Evolutionary conservation across 2,329 filamentous ascomycete genomes (phyloP), one percentile per base, ranked within the genome.

Genomic region (Penicillium sp.): DNA sequence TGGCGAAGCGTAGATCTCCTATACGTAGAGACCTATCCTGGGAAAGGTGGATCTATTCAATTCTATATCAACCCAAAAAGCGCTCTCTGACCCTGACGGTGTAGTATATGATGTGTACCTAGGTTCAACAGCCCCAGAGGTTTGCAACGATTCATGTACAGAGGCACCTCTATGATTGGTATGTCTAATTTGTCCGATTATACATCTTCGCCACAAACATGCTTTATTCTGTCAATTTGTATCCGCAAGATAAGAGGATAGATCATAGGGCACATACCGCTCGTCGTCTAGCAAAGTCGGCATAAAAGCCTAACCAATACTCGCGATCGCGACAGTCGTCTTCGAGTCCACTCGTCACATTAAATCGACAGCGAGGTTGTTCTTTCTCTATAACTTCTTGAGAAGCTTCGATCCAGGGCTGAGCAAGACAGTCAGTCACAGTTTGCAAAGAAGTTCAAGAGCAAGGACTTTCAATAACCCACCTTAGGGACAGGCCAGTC

Each of bases 271-370:
- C 19, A 22, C 19, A 13, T 42, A 31, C 40, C 11, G 3, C 11
- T 42, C 40, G 29, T 34, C 30, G 30, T 11, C 18, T 42, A 8
- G 19, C 10, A 3, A 44, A 44, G 14, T 44, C 41, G 9, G 22
- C n/a, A 36, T 44, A 44, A 8, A 44, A n/a, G 2, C 33, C 33
- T 6, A 44, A 36, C 41, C 41, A 44, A 37, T 36, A 22, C 7
- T 36, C 33, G 4, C 41, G 41, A 13, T 44, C n/a, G 7, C 41
- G 31, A 44, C 41, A 41, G 29, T 41, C 39, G 11, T 41, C 39
- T 22, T 14, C 2, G 2, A 27, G 36, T 3, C 36, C 36, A 13
- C 9, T 38, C 27, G 4, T 14, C 19, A 5, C 19, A 19, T 38
- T 38, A 12, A 27, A 7, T 5, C n/a, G 36, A 27, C 36, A 38